These are phyloP conservation scores for Cystobasidium slooffiae DNA, from an alignment of 1,284 basidiomycete genomes.

Conservation along the genomic window DNA sequence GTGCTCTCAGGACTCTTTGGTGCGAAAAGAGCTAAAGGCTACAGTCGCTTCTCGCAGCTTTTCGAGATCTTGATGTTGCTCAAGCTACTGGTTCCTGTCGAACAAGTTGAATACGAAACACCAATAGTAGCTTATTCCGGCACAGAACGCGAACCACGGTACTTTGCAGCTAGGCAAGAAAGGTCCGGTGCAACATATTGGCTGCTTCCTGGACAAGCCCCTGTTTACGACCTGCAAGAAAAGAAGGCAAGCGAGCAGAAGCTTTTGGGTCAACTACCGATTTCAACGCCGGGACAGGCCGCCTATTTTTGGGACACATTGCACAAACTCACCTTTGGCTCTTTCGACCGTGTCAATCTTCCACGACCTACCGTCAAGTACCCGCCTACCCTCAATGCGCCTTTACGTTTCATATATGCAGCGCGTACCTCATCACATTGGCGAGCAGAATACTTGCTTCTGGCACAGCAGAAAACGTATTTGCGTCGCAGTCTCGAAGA, in stretches of 20 bases:
- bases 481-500: conserved; percentile 13
- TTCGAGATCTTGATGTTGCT: conserved; percentile 17
- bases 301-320: conserved; percentile 25
- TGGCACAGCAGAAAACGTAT: conserved; percentile 26
- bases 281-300: neutral
- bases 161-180: conserved; percentile 1
- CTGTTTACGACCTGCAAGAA: conserved; percentile 25
- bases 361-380: neutral
- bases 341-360: neutral
- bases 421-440: conserved; percentile 6
- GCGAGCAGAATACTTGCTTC: conserved; percentile 18
- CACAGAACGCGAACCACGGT: conserved; percentile 14
- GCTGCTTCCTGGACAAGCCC: conserved; percentile 19
- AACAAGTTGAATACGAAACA: conserved; percentile 16
- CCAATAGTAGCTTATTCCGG: conserved; percentile 32
- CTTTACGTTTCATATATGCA: neutral
- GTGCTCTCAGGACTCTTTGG: neutral
- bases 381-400: conserved; percentile 8
- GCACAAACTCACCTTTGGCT: neutral
- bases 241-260: neutral
- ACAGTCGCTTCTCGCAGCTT: conserved; percentile 2
- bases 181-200: conserved; percentile 19
- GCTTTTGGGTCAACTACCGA: conserved; percentile 10
- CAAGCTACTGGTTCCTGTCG: conserved; percentile 24
- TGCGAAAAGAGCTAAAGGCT: neutral